A percentile compares a stretch with the other conserved stretches of the same genome.
phyloP scores from a whole-genome alignment of 177 flowering plant genomes.

The Vitis hybrid region DNA sequence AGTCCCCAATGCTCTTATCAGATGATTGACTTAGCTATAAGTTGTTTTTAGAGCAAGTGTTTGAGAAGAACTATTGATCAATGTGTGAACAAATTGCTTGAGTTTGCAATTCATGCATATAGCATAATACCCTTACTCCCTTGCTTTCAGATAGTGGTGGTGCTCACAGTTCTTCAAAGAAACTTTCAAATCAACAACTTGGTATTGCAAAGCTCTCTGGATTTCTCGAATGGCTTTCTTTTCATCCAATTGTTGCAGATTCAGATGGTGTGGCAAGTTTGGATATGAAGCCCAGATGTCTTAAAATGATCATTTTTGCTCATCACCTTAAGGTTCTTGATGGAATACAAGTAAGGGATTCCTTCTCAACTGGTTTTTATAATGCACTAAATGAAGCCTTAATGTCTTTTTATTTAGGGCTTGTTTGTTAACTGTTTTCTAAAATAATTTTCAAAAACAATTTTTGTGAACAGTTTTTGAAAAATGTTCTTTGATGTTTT shows the following conservation, averaged over 20 bases:
- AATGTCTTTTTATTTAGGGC: too few relatives aligned
- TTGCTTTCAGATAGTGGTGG: conserved; percentile 34
- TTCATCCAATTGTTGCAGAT: conserved; percentile 64
- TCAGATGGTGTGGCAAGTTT: conserved; percentile 30
- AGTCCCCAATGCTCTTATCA: too few relatives aligned
- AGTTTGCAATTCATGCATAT: conserved; percentile 4
- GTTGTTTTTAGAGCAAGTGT: neutral
- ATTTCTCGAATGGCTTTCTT: conserved; percentile 79
- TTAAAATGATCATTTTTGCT: conserved; percentile 91
- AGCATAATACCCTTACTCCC: neutral
- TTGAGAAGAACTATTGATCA: neutral
- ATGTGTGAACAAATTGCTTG: conserved; percentile 7
- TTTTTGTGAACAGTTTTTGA: too few relatives aligned
- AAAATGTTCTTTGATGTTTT: too few relatives aligned
- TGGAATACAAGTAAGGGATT: conserved; percentile 63
- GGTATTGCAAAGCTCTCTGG: conserved; percentile 92
- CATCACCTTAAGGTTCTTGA: conserved; percentile 93
- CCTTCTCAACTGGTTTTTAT: neutral
- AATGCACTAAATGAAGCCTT: too few relatives aligned
- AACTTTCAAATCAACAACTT: conserved; percentile 63
- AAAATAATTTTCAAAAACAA: too few relatives aligned
- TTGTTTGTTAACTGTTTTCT: too few relatives aligned
- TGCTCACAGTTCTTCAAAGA: conserved; percentile 20
- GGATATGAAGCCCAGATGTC: conserved; percentile 35
- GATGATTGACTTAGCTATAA: neutral